Evolutionary conservation across 495 filamentous ascomycete species (phyloP), one percentile per base, ranked within the genome.

Genomic region (Neurospora tetrasperma): DNA sequence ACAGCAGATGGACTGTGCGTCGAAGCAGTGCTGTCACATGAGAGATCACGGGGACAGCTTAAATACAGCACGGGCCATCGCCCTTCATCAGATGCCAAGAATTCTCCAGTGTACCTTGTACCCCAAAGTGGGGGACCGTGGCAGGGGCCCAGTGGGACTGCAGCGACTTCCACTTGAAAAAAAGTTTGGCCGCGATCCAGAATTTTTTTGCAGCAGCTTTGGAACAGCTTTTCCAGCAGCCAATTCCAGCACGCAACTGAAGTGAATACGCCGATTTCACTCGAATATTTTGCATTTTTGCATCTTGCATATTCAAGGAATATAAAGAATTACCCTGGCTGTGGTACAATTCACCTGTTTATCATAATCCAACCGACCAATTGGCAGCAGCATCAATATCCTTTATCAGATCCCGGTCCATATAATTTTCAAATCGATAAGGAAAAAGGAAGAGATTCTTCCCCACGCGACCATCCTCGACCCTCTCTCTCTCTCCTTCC

Each of bases 201-300:
- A 73, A 70, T 71, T 74, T 79, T 62, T 79, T 78, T 75, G 75
- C 73, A 71, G 75, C 42, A 69, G 40, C 69, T 68, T 66, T 66
- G 27, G 54, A 38, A 62, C 12, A 8, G 54, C 23, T 59, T 62
- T 62, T 62, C 12, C 23, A 62, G 16, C 54, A 59, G n/a, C 9
- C 46, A 38, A 12, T 44, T 69, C 42, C 16, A 70, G 14, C 40
- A 70, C 20, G 35, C 62, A 40, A 39, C 43, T 46, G 54, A 39
- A 72, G 43, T 39, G 71, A 48, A 48, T 41, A 38, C 6, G 11
- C 70, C 46, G 35, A 38, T 38, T 18, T 46, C 3, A 44, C 39
- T 59, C 5, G 5, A 8, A 7, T 73, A 41, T 71, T 35, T 75
- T 70, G 74, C 54, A 66, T 66, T 66, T 6, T 14, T 10, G 14